Evolutionary conservation across 495 filamentous ascomycete species (phyloP), one percentile per base, ranked within the genome.

Genomic region (Articulospora tetracladia): DNA sequence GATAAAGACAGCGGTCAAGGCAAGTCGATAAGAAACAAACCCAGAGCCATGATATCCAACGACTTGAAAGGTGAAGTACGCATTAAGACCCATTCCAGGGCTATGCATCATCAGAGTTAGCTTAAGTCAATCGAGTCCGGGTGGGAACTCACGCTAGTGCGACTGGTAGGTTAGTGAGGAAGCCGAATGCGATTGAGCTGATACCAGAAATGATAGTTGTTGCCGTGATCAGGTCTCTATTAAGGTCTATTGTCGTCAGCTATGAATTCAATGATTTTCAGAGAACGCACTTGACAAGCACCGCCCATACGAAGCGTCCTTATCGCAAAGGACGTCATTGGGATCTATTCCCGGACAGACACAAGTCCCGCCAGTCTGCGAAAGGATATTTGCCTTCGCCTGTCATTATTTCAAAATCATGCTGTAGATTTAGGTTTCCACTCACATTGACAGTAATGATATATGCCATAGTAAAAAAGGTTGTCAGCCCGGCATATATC

Each of bases 401-500:
- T n/a, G n/a, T n/a, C n/a, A n/a, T n/a, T n/a, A n/a, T n/a, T n/a
- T n/a, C n/a, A n/a, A n/a, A n/a, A n/a, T n/a, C n/a, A n/a, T n/a
- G n/a, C n/a, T n/a, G n/a, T n/a, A n/a, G n/a, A n/a, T n/a, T n/a
- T n/a, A n/a, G n/a, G n/a, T n/a, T n/a, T n/a, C n/a, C n/a, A 60
- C 58, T 13, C 27, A 78, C 79, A 62, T 83, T 80, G 62, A 82
- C 74, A 65, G 86, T 77, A 47, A 90, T 86, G 59, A 89, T 88
- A 71, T 90, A 93, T 44, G 89, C 86, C 90, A 93, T 92, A 22
- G 89, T 89, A 64, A 90, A 88, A 70, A 93, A 92, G 27, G 90
- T 93, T 34, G 90, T 90, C 32, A 93, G 71, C 13, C 89, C 90
- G 19, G 89, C 90, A 23, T 88, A 85, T 51, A 93, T 73, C 69